Conservation (phyloP, 2,329 filamentous ascomycete species). For the Madurella mycetomatis region DNA sequence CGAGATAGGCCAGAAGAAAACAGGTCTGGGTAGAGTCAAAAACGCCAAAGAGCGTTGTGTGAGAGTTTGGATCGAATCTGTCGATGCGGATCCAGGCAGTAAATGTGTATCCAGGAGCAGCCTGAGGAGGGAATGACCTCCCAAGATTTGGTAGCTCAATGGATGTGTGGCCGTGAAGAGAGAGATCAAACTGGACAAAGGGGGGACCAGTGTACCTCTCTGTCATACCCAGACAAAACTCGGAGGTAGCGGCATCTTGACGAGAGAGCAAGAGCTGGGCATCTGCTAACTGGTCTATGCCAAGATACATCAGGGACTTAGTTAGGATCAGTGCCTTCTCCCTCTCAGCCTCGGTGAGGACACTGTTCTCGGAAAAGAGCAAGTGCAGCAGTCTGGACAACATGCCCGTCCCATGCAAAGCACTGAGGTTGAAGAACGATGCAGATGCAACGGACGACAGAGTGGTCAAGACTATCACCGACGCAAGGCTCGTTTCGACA, state of each 20-base stretch:
- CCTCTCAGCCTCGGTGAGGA: constrained; percentile 52
- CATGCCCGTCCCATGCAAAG: constrained; percentile 68
- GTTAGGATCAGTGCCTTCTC: constrained; percentile 62
- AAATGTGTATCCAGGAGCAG: constrained; percentile 82
- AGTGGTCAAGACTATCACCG: constrained; percentile 62
- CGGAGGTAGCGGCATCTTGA: constrained; percentile 50
- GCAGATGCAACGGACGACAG: constrained; percentile 53
- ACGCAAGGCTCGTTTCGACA: constrained; percentile 46
- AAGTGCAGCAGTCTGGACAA: constrained; percentile 62
- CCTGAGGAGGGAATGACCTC: constrained; percentile 75
- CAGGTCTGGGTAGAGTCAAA: constrained; percentile 90
- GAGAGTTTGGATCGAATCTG: constrained; percentile 73
- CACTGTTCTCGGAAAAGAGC: constrained; percentile 50
- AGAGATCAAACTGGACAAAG: constrained; percentile 91
- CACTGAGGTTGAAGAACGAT: constrained; percentile 65
- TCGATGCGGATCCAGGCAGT: constrained; percentile 86
- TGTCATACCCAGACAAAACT: constrained; percentile 70
- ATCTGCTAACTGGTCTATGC: constrained; percentile 76
- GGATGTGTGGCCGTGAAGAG: constrained; percentile 80
- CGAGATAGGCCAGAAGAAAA: constrained; percentile 89
- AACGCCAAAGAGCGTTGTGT: constrained; percentile 93
- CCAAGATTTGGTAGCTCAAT: constrained; percentile 86
- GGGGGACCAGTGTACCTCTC: constrained; percentile 71
- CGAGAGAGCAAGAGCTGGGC: constrained; percentile 66
- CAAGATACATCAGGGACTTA: constrained; percentile 65